A percentile compares a stretch with the other conserved stretches of the same genome.
These are phyloP conservation scores for Fusarium buharicum DNA, from an alignment of 2,329 filamentous ascomycete species.

Conservation along the genomic window DNA sequence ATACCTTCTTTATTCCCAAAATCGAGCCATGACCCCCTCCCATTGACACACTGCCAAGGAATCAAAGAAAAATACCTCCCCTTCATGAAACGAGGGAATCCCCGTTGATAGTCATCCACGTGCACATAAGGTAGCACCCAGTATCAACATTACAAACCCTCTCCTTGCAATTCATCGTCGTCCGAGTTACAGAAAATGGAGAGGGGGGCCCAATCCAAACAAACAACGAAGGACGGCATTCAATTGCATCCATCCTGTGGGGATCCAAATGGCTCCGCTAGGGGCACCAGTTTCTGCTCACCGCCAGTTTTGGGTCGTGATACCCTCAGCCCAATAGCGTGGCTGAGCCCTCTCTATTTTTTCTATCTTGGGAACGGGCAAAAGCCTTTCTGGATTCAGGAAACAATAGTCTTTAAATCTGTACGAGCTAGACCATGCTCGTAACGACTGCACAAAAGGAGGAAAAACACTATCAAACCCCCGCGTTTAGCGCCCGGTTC, in stretches of 20 bases:
- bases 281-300: conserved; percentile 25
- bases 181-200: conserved; percentile 34
- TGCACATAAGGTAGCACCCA: conserved; percentile 3
- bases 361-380: conserved; percentile 39
- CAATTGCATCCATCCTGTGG: conserved; percentile 24
- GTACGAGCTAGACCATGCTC: background rate
- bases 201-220: conserved; percentile 19
- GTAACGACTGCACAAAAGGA: conserved; percentile 11
- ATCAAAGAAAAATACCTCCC: conserved; percentile 12
- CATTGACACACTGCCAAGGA: conserved; percentile 28
- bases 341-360: conserved; percentile 25
- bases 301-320: conserved; percentile 38
- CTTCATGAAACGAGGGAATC: conserved; percentile 27
- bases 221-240: conserved; percentile 30
- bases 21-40: conserved; percentile 21
- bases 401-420: background rate
- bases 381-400: conserved; percentile 16
- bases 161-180: conserved; percentile 23
- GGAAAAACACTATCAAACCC: conserved; percentile 21
- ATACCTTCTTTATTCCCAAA: background rate
- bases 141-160: conserved; percentile 15
- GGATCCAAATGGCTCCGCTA: conserved; percentile 23
- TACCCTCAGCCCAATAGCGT: conserved; percentile 36
- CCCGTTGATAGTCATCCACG: conserved; percentile 21
- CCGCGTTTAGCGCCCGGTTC: conserved; percentile 45